phyloP scores from a whole-genome alignment of 306 rosid genomes.

The Prunus padus region DNA sequence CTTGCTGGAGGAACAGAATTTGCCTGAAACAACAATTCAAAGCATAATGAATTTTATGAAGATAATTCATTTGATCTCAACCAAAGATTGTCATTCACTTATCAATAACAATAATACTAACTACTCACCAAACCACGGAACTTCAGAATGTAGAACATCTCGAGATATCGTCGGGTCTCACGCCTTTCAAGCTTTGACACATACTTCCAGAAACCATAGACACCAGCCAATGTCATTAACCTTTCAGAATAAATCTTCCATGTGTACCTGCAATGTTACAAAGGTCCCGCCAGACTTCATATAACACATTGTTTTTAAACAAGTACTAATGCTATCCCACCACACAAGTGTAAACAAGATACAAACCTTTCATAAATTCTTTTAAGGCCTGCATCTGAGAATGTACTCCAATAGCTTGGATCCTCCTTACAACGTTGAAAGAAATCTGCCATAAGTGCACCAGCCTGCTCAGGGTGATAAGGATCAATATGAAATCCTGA shows the following conservation, averaged over 20 bases:
- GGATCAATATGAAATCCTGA: slow-evolving; percentile 96
- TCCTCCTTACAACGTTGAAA: slow-evolving; percentile 63
- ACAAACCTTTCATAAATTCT: slow-evolving; percentile 77
- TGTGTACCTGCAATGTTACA: slow-evolving; percentile 57
- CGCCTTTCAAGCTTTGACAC: slow-evolving; percentile 90
- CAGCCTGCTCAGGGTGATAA: slow-evolving; percentile 77
- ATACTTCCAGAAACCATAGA: slow-evolving; percentile 90
- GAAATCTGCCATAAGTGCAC: slow-evolving; percentile 58
- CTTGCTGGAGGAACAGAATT: slow-evolving; percentile 61
- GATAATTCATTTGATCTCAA: not conserved
- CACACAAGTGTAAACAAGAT: not conserved
- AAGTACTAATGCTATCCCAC: not conserved
- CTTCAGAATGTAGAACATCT: slow-evolving; percentile 95
- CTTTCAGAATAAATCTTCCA: slow-evolving; percentile 94
- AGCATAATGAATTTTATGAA: not conserved
- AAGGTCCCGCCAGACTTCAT: slow-evolving; percentile 9
- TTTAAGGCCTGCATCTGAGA: slow-evolving; percentile 78
- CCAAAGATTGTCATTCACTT: not conserved
- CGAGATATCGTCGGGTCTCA: slow-evolving; percentile 82
- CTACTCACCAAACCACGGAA: slow-evolving; percentile 86
- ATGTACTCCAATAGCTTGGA: slow-evolving; percentile 61
- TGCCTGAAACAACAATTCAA: slow-evolving; percentile 49
- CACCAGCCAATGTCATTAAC: slow-evolving; percentile 91
- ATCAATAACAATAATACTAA: not conserved
- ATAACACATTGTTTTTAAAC: not conserved